Conservation (phyloP, 2,329 filamentous ascomycete genomes). For the Trichophyton schoenleinii region DNA sequence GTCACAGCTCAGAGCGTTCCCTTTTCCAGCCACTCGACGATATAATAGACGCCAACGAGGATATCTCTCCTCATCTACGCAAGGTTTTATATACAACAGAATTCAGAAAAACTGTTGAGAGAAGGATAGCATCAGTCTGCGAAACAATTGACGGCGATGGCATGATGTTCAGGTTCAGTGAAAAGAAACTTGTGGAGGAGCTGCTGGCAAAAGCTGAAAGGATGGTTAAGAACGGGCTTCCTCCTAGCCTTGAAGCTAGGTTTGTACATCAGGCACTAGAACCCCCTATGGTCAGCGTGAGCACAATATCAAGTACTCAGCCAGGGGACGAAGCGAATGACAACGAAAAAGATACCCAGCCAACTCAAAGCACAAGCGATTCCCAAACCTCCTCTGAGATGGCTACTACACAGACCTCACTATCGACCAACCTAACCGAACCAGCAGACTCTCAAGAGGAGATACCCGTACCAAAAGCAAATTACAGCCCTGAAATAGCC, state of each 20-base stretch:
- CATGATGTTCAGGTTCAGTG: slow-evolving; percentile 67
- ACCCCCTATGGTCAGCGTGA: slow-evolving; percentile 58
- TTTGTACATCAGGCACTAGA: slow-evolving; percentile 69
- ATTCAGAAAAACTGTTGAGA: slow-evolving; percentile 42
- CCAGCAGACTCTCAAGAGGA: slow-evolving; percentile 21
- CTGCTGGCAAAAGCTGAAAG: slow-evolving; percentile 59
- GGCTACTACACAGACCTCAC: slow-evolving; percentile 17
- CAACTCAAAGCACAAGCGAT: slow-evolving; percentile 24
- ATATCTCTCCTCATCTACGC: slow-evolving; percentile 30
- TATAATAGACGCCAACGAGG: slow-evolving; percentile 35
- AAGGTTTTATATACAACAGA: slow-evolving; percentile 28
- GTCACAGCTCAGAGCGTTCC: slow-evolving; percentile 24
- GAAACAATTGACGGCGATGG: slow-evolving; percentile 76
- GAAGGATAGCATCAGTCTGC: slow-evolving; percentile 58
- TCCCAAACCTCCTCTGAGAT: slow-evolving; percentile 20
- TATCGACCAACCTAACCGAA: background rate
- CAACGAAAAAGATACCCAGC: background rate
- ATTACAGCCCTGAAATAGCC: slow-evolving; percentile 2
- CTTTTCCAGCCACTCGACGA: slow-evolving; percentile 40
- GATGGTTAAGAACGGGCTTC: slow-evolving; percentile 54
- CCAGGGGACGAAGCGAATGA: slow-evolving; percentile 19
- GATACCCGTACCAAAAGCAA: slow-evolving; percentile 12
- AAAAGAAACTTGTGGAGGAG: slow-evolving; percentile 54
- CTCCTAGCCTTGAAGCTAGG: slow-evolving; percentile 69
- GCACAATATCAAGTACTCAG: slow-evolving; percentile 24